Evolutionary conservation across 371 early-diverging fungal genomes (phyloP).

Genomic region (Lichtheimia corymbifera): DNA sequence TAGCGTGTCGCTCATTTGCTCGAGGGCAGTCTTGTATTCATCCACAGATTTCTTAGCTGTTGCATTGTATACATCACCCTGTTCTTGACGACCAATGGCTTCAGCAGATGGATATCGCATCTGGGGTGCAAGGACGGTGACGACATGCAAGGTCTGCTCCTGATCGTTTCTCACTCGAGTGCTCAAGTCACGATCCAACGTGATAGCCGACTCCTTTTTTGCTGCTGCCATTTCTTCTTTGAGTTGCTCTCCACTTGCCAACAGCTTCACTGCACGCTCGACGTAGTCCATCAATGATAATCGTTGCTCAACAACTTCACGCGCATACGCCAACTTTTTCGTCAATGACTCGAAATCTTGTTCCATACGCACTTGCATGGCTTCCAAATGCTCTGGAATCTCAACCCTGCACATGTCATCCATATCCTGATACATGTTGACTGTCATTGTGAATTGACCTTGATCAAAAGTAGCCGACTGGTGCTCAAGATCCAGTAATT

Average conservation of each 20-base stretch:
- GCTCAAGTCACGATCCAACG: constrained; percentile 27
- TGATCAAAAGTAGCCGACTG: constrained; percentile 36
- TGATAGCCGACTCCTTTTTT: constrained; percentile 15
- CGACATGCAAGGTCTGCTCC: constrained; percentile 31
- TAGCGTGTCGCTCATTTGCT: constrained; percentile 33
- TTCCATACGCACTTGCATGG: constrained; percentile 46
- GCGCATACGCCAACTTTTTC: constrained; percentile 39
- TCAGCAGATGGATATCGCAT: constrained; percentile 35
- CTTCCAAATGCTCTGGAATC: constrained; percentile 43
- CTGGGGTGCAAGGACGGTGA: constrained; percentile 26
- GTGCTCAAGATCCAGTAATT: constrained; percentile 33
- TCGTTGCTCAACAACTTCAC: constrained; percentile 47
- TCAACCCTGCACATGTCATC: constrained; percentile 42
- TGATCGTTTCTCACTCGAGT: constrained; percentile 30
- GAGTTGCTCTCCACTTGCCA: constrained; percentile 25
- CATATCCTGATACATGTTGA: constrained; percentile 48
- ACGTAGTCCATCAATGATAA: constrained; percentile 40
- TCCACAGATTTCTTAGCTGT: constrained; percentile 30
- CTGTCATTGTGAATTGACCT: constrained; percentile 36
- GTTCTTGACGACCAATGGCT: constrained; percentile 18
- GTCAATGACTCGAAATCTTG: constrained; percentile 39
- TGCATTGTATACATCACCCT: constrained; percentile 35
- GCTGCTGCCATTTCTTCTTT: constrained; percentile 23
- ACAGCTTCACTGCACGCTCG: constrained; percentile 26
- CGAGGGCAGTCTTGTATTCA: constrained; percentile 29